Base-by-base conservation (phyloP, 2,329 filamentous ascomycete species). In the Exophiala dermatitidis region DNA sequence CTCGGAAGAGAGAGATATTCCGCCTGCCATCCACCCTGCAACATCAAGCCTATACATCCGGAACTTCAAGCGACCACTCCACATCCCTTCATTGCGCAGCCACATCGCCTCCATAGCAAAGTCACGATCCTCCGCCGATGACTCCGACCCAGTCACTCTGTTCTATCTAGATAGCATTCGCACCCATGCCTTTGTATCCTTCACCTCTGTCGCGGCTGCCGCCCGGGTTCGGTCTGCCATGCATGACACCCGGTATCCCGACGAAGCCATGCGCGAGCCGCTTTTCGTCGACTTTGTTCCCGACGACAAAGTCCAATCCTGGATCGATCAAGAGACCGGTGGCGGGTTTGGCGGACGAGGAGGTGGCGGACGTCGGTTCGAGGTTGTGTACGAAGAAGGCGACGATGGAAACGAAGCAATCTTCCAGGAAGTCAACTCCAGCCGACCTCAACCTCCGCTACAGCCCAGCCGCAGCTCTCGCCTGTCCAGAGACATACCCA, bases 281-380 rank as follows among this genome's bases (percentile, higher is more conserved):
- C 77, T 97, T 1, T 94, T 85, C 80, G 88, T 88, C 2, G 93
- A 98, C 67, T 97, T 93, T 67, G 78, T 97, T 19, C 91, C 91
- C 0, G 79, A 85, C 12, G 82, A 88, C 29, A 81, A 82, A 59
- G 77, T 94, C 3, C 68, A 73, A 9, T 78, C 79, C 28, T 97
- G 90, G 89, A 84, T 94, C 54, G 77, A 81, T 5, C 77, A 71
- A 38, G 88, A 95, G 68, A 73, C 83, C 62, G 68, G 74, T 63
- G 58, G 58, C 12, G 53, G 51, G 8, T 57, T 56, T n/a, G 75
- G 38, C 4, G 38, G 58, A 60, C 68, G 66, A 68, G 60, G 67
- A 49, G 68, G 66, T 8, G 63, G 66, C 48, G 66, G 66, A 3
- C 75, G 83, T 7, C 72, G 76, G 28, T 95, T 85, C 82, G 87